Evolutionary conservation across 2,329 filamentous ascomycete genomes (phyloP).

Genomic region (Cryphonectria parasitica): DNA sequence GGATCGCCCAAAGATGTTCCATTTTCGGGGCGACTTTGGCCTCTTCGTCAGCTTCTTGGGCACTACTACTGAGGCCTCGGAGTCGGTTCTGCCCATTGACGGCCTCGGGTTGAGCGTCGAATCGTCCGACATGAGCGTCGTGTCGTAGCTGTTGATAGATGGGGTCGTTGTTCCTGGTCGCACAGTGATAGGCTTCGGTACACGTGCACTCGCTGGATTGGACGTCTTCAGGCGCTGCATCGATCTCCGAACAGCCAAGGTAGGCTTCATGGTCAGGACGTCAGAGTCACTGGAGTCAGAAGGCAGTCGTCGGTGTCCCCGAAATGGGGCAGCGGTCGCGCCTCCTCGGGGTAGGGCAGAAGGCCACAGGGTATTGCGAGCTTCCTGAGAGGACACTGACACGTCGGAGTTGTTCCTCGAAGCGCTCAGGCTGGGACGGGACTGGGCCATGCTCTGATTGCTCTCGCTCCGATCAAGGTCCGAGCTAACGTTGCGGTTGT

Average conservation of each 20-base stretch:
- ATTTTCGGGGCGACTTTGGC: slow-evolving; percentile 60
- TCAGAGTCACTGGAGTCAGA: slow-evolving; percentile 63
- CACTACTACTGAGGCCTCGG: slow-evolving; percentile 33
- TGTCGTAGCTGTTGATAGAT: slow-evolving; percentile 60
- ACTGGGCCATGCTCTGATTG: slow-evolving; percentile 49
- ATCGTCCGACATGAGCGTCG: slow-evolving; percentile 61
- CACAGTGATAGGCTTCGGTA: slow-evolving; percentile 59
- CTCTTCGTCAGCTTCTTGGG: slow-evolving; percentile 62
- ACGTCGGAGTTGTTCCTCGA: slow-evolving; percentile 48
- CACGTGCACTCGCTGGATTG: slow-evolving; percentile 46
- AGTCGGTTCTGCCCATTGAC: slow-evolving; percentile 36
- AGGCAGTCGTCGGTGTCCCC: slow-evolving; percentile 44
- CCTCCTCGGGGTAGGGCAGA: slow-evolving; percentile 52
- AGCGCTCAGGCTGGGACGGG: slow-evolving; percentile 46
- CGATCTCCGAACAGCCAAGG: slow-evolving; percentile 59
- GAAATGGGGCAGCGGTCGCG: slow-evolving; percentile 33
- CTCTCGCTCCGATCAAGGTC: slow-evolving; percentile 55
- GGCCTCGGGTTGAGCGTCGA: slow-evolving; percentile 50
- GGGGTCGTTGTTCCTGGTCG: slow-evolving; percentile 45
- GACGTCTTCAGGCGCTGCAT: slow-evolving; percentile 54
- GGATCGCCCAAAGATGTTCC: slow-evolving; percentile 66
- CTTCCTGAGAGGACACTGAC: slow-evolving; percentile 47
- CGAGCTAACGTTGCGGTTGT: slow-evolving; percentile 60
- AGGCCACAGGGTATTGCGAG: slow-evolving; percentile 55
- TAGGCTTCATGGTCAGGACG: slow-evolving; percentile 50